Evolutionary conservation across 768 basidiomycete genomes (phyloP).

Genomic region (Termitomyces sp.): DNA sequence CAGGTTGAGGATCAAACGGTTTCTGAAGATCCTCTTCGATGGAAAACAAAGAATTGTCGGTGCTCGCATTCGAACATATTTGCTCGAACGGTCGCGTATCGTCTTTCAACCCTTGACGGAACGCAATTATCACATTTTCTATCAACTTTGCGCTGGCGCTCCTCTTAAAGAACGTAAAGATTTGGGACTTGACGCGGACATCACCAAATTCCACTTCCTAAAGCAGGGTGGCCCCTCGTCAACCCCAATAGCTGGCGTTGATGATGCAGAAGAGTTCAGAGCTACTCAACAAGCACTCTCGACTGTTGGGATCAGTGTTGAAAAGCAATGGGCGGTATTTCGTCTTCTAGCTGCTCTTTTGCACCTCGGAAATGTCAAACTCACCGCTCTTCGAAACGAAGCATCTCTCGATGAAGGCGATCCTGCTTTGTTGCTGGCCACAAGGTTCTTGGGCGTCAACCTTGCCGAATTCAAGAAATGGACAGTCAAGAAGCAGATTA

Average conservation of each 20-base stretch:
- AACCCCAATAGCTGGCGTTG: conserved; percentile 86
- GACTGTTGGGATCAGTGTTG: conserved; percentile 95
- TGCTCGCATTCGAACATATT: conserved; percentile 97
- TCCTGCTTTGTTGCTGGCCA: conserved; percentile 72
- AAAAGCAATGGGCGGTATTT: conserved; percentile 98
- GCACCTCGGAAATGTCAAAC: conserved; percentile 97
- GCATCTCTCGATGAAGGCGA: conserved; percentile 84
- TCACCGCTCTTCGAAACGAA: conserved; percentile 78
- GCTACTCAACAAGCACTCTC: conserved; percentile 92
- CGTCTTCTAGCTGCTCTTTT: conserved; percentile 88
- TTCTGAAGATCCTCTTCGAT: conserved; percentile 87
- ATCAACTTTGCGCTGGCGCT: conserved; percentile 96
- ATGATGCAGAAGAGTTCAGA: conserved; percentile 94
- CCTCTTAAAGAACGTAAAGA: conserved; percentile 95
- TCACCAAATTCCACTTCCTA: conserved; percentile 86
- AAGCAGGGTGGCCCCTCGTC: conserved; percentile 90
- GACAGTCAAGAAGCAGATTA: conserved; percentile 97
- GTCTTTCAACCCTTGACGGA: conserved; percentile 97
- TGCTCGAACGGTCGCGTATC: conserved; percentile 94
- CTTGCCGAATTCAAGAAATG: conserved; percentile 96
- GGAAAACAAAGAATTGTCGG: conserved; percentile 96
- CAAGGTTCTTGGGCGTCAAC: conserved; percentile 87
- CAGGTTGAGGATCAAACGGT: neutral
- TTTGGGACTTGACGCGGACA: conserved; percentile 82
- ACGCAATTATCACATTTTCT: conserved; percentile 99